Evolutionary conservation across 1,284 basidiomycete species (phyloP), one percentile per base, ranked within the genome.

Genomic region (Cutaneotrichosporon curvatum): DNA sequence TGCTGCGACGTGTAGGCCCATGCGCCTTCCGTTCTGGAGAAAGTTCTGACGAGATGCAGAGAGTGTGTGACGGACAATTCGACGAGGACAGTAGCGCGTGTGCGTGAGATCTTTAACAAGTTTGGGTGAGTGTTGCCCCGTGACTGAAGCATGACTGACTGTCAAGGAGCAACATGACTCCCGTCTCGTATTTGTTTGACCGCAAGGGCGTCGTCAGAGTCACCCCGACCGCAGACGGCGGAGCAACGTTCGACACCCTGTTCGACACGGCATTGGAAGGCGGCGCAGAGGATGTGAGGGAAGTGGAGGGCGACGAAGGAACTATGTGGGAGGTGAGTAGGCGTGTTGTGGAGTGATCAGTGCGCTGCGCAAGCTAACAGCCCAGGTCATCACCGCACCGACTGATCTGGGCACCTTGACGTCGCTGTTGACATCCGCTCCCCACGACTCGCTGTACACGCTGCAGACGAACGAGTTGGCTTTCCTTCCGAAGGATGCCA

Each of bases 31-130:
- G n/a, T n/a, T n/a, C n/a, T n/a, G n/a, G n/a, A n/a, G n/a, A n/a
- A n/a, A n/a, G n/a, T n/a, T n/a, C 34, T 37, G 34, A 40, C 42
- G 20, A 19, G n/a, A 7, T 12, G 12, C 43, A 88, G 86, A 63
- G 86, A 88, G 68, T 87, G 83, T 62, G 64, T 82, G 37, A 83
- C 84, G 22, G 81, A 86, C 58, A 88, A 88, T 59, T 71, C 76
- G 22, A 82, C 81, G 44, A 78, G 85, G 34, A 86, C 85, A 5
- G 73, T 83, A 31, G 77, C 79, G 45, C 76, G 76, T 45, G 71
- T 88, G 37, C 79, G 79, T 39, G 79, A 82, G 50, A 74, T 81
- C 19, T 66, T 88, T 42, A 76, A 74, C 25, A 68, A 72, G 31
- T 75, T 83, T 58, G 75, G 77, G 86, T 86, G 53, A 49, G 77